These are phyloP conservation scores for Somion occarium DNA, from an alignment of 1,284 basidiomycete genomes.

Conservation along the genomic window DNA sequence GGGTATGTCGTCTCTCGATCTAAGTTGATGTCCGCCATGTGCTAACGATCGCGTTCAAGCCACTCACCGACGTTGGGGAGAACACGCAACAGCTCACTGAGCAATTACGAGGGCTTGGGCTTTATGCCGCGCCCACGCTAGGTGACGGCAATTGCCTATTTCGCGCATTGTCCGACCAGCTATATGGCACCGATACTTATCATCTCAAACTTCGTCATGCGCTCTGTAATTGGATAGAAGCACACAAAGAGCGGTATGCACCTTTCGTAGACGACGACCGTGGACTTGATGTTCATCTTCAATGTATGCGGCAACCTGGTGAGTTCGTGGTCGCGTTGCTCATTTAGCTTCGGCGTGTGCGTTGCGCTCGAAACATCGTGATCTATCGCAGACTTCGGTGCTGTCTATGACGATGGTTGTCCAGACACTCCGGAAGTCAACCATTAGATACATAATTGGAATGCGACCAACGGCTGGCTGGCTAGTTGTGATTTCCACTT, in stretches of 20 bases:
- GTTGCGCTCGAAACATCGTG: too few relatives aligned
- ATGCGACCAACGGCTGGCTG: too few relatives aligned
- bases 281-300: conserved; percentile 65
- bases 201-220: conserved; percentile 70
- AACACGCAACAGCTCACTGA: conserved; percentile 61
- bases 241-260: conserved; percentile 69
- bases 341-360: too few relatives aligned
- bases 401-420: too few relatives aligned
- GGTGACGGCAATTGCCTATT: conserved; percentile 90
- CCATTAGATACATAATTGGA: too few relatives aligned
- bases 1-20: conserved; percentile 27
- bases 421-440: too few relatives aligned
- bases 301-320: conserved; percentile 76
- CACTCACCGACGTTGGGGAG: conserved; percentile 57
- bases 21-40: conserved; percentile 1
- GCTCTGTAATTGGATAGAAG: conserved; percentile 79
- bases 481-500: too few relatives aligned
- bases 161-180: conserved; percentile 76
- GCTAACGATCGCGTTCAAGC: conserved; percentile 27
- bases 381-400: too few relatives aligned
- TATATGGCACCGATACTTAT: conserved; percentile 70
- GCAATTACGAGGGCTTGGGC: conserved; percentile 68
- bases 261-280: conserved; percentile 88
- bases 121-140: conserved; percentile 74
- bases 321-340: too few relatives aligned